These are phyloP conservation scores for Apiospora marii DNA, from an alignment of 2,329 filamentous ascomycete genomes.

Conservation along the genomic window DNA sequence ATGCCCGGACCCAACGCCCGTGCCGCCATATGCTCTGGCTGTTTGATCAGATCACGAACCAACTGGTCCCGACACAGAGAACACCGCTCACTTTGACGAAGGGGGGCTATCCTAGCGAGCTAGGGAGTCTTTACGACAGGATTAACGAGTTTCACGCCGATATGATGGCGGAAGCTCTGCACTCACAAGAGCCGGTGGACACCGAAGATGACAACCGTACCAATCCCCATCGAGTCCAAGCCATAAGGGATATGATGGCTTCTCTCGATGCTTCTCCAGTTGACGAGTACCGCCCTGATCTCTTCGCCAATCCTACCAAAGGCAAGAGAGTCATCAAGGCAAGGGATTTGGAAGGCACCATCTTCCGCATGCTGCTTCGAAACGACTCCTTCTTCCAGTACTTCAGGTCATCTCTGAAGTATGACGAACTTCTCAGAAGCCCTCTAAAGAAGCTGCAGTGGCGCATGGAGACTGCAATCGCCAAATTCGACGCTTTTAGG, in stretches of 20 bases:
- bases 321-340: constrained; percentile 49
- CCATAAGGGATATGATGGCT: constrained; percentile 60
- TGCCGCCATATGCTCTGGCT: constrained; percentile 64
- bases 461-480: constrained; percentile 56
- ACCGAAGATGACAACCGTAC: constrained; percentile 38
- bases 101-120: constrained; percentile 53
- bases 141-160: constrained; percentile 61
- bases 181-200: constrained; percentile 52
- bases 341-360: constrained; percentile 57
- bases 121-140: constrained; percentile 56
- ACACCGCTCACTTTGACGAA: constrained; percentile 52
- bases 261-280: constrained; percentile 49
- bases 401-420: constrained; percentile 55
- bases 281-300: constrained; percentile 56
- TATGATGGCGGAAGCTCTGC: constrained; percentile 59
- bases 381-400: constrained; percentile 64
- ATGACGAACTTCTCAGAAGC: constrained; percentile 51
- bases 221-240: constrained; percentile 51
- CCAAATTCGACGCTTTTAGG: constrained; percentile 48
- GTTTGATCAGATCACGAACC: constrained; percentile 59
- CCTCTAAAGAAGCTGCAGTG: constrained; percentile 57
- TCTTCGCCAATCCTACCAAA: constrained; percentile 45
- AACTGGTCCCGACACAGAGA: constrained; percentile 52
- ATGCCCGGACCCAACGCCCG: constrained; percentile 38
- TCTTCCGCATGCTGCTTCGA: constrained; percentile 61